Percentiles rank a stretch among this genome's conserved stretches.
Evolutionary conservation across 2,329 filamentous ascomycete genomes (phyloP).

Genomic region (Colletotrichum tamarilloi): DNA sequence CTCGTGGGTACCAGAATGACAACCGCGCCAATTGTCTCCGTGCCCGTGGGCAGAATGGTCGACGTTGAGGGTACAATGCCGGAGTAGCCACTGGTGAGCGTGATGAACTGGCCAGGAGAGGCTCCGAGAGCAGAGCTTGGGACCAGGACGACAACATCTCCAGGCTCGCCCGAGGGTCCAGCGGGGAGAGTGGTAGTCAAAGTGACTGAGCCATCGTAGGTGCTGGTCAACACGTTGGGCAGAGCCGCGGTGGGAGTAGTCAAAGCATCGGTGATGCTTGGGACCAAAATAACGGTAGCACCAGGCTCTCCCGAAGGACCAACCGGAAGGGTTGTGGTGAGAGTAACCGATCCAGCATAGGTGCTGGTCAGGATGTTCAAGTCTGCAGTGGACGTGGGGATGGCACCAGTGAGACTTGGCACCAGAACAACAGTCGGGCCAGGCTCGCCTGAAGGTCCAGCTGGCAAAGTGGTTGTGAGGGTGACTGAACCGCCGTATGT

Average conservation of each 20-base stretch:
- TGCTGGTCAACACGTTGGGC: conserved; percentile 5
- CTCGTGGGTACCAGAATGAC: conserved; percentile 10
- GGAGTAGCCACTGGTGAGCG: conserved; percentile 6
- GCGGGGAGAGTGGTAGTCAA: conserved; percentile 3
- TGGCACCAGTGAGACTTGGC: not conserved
- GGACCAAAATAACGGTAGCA: conserved; percentile 1
- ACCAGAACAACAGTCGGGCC: not conserved
- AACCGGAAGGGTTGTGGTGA: not conserved
- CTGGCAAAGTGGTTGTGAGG: not conserved
- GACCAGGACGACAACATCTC: not conserved
- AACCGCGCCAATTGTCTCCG: not conserved
- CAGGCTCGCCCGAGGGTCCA: conserved; percentile 9
- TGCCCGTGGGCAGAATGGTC: conserved; percentile 22
- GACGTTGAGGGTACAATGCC: not conserved
- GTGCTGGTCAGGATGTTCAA: conserved; percentile 1
- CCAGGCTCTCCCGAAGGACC: not conserved
- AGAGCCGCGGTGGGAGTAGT: not conserved
- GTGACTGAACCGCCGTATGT: not conserved
- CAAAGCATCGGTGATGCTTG: not conserved
- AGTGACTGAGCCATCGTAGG: conserved; percentile 11
- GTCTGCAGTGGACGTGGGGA: not conserved
- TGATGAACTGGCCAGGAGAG: not conserved
- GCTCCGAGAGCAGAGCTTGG: not conserved
- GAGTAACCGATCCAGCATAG: conserved; percentile 2
- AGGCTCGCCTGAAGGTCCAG: not conserved